phyloP scores from a whole-genome alignment of 495 filamentous ascomycete species.

The Tuber magnatum region DNA sequence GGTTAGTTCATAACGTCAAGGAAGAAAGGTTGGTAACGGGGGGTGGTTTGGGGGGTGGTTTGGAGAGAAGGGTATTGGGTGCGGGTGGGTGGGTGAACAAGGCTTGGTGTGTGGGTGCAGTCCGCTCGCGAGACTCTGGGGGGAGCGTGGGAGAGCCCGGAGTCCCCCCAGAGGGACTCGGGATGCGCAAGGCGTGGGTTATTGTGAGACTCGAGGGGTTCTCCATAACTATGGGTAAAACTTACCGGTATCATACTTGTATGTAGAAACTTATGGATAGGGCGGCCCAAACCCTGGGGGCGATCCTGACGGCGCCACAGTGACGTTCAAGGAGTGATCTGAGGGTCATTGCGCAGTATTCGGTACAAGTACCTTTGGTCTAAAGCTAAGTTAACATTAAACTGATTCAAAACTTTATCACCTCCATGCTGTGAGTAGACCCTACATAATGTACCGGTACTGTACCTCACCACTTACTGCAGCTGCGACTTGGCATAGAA shows the following conservation, averaged over 20 bases:
- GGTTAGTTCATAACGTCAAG: neutral
- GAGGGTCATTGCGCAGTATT: neutral
- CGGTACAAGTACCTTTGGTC: neutral
- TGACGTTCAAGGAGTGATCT: neutral
- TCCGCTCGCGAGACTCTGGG: neutral
- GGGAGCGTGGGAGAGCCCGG: neutral
- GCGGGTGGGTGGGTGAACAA: no score
- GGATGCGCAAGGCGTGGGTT: neutral
- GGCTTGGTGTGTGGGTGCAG: neutral
- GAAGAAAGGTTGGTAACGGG: neutral
- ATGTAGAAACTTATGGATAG: neutral
- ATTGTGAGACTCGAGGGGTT: neutral
- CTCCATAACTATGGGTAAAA: neutral
- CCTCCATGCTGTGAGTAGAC: neutral
- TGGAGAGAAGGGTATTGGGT: neutral
- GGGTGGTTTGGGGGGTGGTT: neutral
- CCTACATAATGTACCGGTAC: neutral
- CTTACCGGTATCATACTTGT: no score
- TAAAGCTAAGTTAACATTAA: neutral
- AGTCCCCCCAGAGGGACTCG: neutral
- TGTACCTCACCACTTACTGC: neutral
- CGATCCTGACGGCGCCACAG: conserved; percentile 3
- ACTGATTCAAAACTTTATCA: neutral
- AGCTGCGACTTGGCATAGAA: neutral
- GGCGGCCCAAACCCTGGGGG: neutral